Percentiles rank a stretch among this genome's conserved stretches.
Conservation (phyloP, 1,139 yeast species). For the Wickerhamomyces sp. region DNA sequence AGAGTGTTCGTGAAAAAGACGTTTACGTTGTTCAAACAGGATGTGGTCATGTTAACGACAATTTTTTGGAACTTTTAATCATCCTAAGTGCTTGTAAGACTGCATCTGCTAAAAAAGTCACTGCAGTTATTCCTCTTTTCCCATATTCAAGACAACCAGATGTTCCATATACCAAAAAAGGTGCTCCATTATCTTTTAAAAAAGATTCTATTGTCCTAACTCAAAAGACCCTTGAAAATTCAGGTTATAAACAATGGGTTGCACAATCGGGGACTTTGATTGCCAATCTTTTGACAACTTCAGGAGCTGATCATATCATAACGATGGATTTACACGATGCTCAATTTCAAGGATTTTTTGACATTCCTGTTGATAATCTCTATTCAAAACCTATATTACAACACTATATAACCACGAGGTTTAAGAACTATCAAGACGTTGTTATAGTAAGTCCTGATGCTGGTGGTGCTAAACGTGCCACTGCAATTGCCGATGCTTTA, state of each 20-base stretch:
- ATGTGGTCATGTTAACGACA: constrained; percentile 89
- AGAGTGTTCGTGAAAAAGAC: constrained; percentile 89
- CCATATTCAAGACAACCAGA: constrained; percentile 97
- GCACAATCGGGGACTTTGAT: constrained; percentile 93
- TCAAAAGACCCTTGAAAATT: constrained; percentile 28
- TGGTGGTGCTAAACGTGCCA: constrained; percentile 97
- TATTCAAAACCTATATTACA: constrained; percentile 81
- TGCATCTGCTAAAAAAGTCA: constrained; percentile 88
- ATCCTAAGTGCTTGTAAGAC: constrained; percentile 93
- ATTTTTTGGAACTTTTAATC: constrained; percentile 80
- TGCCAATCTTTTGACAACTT: constrained; percentile 82
- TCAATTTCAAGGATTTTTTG: constrained; percentile 91
- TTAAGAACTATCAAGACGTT: constrained; percentile 71
- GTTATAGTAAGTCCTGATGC: constrained; percentile 95
- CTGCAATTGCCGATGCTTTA: constrained; percentile 85
- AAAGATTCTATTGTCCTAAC: constrained; percentile 24
- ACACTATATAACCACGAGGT: constrained; percentile 67
- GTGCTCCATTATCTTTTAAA: constrained; percentile 52
- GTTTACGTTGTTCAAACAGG: constrained; percentile 69
- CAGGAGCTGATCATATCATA: constrained; percentile 95
- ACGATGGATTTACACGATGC: constrained; percentile 98
- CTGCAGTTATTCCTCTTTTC: constrained; percentile 91
- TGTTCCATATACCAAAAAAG: constrained; percentile 72
- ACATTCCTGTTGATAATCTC: constrained; percentile 87
- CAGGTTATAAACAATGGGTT: constrained; percentile 90